These are phyloP conservation scores for Raphanus raphanistrum DNA, from an alignment of 345 rosid genomes.

Conservation along the genomic window DNA sequence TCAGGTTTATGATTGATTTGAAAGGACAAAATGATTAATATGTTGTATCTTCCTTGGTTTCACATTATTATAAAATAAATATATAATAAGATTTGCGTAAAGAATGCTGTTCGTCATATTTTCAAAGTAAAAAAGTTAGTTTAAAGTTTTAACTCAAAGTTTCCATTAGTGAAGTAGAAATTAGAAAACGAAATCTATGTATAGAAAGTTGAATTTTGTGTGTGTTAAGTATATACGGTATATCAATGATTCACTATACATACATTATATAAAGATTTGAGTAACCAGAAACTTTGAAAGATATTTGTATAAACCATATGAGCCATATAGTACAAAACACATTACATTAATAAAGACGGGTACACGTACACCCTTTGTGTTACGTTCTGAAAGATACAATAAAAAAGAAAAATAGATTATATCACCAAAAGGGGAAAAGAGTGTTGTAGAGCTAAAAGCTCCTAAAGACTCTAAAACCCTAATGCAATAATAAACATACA, in stretches of 20 bases:
- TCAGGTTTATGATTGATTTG: slow-evolving; percentile 20
- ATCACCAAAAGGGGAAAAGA: slow-evolving; percentile 32
- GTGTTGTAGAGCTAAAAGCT: slow-evolving; percentile 40
- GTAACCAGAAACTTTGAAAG: not conserved
- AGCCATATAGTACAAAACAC: slow-evolving; percentile 20
- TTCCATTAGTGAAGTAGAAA: not conserved
- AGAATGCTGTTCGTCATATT: not conserved
- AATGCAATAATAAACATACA: slow-evolving; percentile 18
- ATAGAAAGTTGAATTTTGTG: not conserved
- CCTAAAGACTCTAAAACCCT: slow-evolving; percentile 39
- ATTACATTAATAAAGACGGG: slow-evolving; percentile 7
- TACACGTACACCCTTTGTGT: slow-evolving; percentile 19
- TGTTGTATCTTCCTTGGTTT: not conserved
- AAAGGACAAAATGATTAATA: slow-evolving; percentile 5
- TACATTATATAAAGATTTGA: not conserved
- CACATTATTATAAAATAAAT: not conserved
- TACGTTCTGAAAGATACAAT: slow-evolving; percentile 22
- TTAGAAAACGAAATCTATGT: not conserved
- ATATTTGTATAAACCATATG: slow-evolving; percentile 16
- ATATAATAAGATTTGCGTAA: not conserved
- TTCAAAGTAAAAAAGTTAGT: not conserved
- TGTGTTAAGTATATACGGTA: not conserved
- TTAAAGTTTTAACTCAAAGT: not conserved
- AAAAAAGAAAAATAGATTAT: not conserved
- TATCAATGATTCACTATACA: not conserved